A percentile compares a stretch with the other conserved stretches of the same genome.
These are phyloP conservation scores for Knufia petricola DNA, from an alignment of 2,329 filamentous ascomycete species.

Conservation along the genomic window DNA sequence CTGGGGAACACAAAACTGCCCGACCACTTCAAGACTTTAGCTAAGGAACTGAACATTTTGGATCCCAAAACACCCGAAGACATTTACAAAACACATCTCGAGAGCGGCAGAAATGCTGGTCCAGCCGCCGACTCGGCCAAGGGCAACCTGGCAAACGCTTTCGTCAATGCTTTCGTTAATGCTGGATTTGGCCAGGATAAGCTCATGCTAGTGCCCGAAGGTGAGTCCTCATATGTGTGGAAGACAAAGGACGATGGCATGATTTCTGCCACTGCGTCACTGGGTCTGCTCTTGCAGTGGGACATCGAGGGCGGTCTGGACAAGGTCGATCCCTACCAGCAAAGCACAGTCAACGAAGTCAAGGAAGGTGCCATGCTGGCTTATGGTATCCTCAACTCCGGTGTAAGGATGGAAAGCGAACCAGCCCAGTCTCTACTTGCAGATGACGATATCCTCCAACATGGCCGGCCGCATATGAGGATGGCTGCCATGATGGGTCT, in stretches of 20 bases:
- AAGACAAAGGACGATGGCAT: conserved; percentile 98
- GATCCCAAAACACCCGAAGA: conserved; percentile 96
- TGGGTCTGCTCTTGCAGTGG: conserved; percentile 87
- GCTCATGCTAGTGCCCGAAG: conserved; percentile 86
- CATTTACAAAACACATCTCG: conserved; percentile 98
- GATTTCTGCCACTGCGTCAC: conserved; percentile 88
- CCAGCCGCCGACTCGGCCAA: conserved; percentile 92
- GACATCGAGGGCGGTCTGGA: conserved; percentile 87
- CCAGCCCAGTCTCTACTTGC: conserved; percentile 79
- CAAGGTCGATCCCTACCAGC: conserved; percentile 90
- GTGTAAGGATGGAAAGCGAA: conserved; percentile 79
- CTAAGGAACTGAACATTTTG: conserved; percentile 90
- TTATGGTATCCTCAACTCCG: conserved; percentile 91
- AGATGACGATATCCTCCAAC: conserved; percentile 68
- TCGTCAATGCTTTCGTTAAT: conserved; percentile 96
- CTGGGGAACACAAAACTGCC: conserved; percentile 79
- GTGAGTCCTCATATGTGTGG: conserved; percentile 93
- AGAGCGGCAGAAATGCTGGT: conserved; percentile 85
- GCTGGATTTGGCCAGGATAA: conserved; percentile 93
- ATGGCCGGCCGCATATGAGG: conserved; percentile 66
- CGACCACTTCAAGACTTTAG: conserved; percentile 86
- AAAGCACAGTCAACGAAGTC: conserved; percentile 70
- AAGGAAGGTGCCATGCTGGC: conserved; percentile 86
- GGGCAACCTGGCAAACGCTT: conserved; percentile 90
- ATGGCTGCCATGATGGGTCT: conserved; percentile 92